Evolutionary conservation across 2,329 filamentous ascomycete genomes (phyloP).

Genomic region (Aspergillus bombycis): DNA sequence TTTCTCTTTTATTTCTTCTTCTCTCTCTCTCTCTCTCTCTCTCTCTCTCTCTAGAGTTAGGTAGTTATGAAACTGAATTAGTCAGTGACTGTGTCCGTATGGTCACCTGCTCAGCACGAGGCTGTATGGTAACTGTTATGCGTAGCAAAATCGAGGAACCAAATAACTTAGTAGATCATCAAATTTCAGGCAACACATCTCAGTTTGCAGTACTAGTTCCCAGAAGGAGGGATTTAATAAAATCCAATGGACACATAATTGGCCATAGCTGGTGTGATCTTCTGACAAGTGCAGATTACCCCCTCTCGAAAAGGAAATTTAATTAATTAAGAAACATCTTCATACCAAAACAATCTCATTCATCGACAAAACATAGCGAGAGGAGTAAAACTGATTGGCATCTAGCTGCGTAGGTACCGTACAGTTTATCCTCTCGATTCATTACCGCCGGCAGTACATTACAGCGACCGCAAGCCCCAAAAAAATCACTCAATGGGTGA

Average conservation of each 20-base stretch:
- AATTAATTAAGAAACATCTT: background rate
- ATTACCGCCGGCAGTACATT: slow-evolving; percentile 2
- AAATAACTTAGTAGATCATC: background rate
- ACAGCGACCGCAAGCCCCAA: background rate
- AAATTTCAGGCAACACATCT: slow-evolving; percentile 1
- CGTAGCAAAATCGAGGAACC: background rate
- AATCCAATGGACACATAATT: background rate
- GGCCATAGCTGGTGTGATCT: background rate
- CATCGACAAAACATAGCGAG: background rate
- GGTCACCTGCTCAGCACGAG: slow-evolving; percentile 8
- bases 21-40: too few relatives aligned
- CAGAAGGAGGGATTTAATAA: background rate
- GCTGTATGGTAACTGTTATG: background rate
- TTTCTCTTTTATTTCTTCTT: too few relatives aligned
- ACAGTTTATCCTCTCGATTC: background rate
- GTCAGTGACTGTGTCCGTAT: background rate
- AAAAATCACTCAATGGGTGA: slow-evolving; percentile 21
- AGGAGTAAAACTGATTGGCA: background rate
- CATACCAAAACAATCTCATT: slow-evolving; percentile 1
- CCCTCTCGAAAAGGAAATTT: background rate
- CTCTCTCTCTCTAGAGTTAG: too few relatives aligned
- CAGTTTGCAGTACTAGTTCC: background rate
- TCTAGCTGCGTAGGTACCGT: background rate
- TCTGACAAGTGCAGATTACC: background rate
- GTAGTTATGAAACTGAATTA: background rate